Evolutionary conservation across 192 early-diverging fungal species (phyloP), one percentile per base, ranked within the genome.

Genomic region (Umbelopsis sp.): DNA sequence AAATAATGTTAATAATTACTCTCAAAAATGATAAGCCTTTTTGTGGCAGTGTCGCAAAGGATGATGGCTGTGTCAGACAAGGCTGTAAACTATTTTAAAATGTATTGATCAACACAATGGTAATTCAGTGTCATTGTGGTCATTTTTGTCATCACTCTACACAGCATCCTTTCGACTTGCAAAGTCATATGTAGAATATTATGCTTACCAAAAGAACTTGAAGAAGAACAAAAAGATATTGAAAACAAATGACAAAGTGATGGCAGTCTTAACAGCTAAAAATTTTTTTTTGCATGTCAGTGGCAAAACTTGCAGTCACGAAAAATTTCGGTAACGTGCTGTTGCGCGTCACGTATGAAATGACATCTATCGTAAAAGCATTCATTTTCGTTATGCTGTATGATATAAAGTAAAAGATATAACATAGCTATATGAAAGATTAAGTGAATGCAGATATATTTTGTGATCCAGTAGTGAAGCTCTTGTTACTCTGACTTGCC

Each of bases 61-160:
- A 41, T 41, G 37, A 41, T 30, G 27, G 27, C 37, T 41, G 37
- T 27, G 55, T 61, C 55, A 61, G 55, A 61, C 55, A 61, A 61
- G 55, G 55, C 55, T 61, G 55, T 35, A 35, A 61, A 61, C 55
- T 61, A 61, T 61, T 61, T 41, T 61, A 30, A 61, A 61, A 61
- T 61, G 55, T 16, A 61, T 30, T 61, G 25, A 61, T 61, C 55
- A 61, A 61, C 55, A 61, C 55, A 61, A 61, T 61, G 25, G 55
- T 61, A 61, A 61, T 61, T 61, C 55, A 61, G 55, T 61, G 25
- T 61, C 13, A 61, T 61, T 61, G 55, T 61, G 55, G 55, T 61
- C 55, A 61, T 61, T 35, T 58, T 61, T 61, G 33, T 61, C 55
- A 61, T 61, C 55, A 61, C 30, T 15, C 55, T 35, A 27, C 30